These are phyloP conservation scores for Vitis hybrid DNA, from an alignment of 177 flowering plant species.

Conservation along the genomic window DNA sequence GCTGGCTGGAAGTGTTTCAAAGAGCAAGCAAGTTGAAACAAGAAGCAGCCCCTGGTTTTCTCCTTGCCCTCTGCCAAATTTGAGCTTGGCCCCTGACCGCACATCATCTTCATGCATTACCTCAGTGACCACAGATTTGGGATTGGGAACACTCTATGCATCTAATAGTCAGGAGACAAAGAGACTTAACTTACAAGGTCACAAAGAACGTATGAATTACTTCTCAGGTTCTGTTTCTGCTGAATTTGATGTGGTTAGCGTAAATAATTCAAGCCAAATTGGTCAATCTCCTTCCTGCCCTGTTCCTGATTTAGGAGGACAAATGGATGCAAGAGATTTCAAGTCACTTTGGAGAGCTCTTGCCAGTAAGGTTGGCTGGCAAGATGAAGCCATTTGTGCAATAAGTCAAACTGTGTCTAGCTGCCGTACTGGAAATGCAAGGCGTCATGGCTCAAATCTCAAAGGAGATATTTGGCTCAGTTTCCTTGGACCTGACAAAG, in stretches of 20 bases:
- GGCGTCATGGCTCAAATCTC: constrained; percentile 29
- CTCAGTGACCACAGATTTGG: constrained; percentile 19
- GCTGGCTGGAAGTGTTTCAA: constrained; percentile 8
- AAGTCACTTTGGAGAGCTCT: constrained; percentile 42
- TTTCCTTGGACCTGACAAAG: constrained; percentile 54
- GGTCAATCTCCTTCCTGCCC: not conserved
- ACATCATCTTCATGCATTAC: constrained; percentile 4
- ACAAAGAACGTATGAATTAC: not conserved
- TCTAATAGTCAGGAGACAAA: constrained; percentile 2
- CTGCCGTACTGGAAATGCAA: constrained; percentile 33
- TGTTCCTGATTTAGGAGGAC: constrained; percentile 15
- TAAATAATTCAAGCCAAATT: not conserved
- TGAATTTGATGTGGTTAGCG: constrained; percentile 2
- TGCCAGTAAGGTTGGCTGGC: constrained; percentile 46
- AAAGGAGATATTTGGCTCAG: constrained; percentile 58
- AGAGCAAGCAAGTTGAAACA: not conserved
- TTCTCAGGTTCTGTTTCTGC: constrained; percentile 9
- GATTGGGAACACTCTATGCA: constrained; percentile 14
- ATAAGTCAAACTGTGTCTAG: constrained; percentile 42
- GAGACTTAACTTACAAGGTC: not conserved
- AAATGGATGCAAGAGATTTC: constrained; percentile 38
- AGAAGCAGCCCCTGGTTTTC: constrained; percentile 1
- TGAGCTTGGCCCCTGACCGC: not conserved
- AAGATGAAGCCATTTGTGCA: constrained; percentile 42
- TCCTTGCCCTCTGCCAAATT: constrained; percentile 6